Evolutionary conservation across 1,284 basidiomycete genomes (phyloP).

Genomic region (Kalmanozyma brasiliensis): DNA sequence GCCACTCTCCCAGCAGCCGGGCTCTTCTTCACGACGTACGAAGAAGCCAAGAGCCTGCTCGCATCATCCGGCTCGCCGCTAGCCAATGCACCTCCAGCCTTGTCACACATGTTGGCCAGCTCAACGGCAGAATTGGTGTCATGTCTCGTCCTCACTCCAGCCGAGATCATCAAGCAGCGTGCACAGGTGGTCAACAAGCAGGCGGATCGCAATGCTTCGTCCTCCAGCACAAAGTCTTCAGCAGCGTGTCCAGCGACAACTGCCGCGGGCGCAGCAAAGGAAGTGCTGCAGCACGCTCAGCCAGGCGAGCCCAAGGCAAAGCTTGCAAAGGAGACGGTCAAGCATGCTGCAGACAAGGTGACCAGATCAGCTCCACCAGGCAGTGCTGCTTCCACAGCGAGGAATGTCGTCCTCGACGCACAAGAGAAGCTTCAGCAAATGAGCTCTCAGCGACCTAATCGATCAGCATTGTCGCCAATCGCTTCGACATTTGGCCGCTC

Average conservation of each 20-base stretch:
- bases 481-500: slow-evolving; percentile 40
- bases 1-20: slow-evolving; percentile 87
- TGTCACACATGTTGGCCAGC: slow-evolving; percentile 49
- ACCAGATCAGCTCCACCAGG: slow-evolving; percentile 34
- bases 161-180: slow-evolving; percentile 62
- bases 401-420: slow-evolving; percentile 33
- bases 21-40: slow-evolving; percentile 61
- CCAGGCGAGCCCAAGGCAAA: slow-evolving; percentile 13
- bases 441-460: slow-evolving; percentile 4
- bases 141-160: slow-evolving; percentile 56
- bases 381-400: slow-evolving; percentile 37
- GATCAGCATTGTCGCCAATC: slow-evolving; percentile 19
- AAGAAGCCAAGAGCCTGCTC: slow-evolving; percentile 46
- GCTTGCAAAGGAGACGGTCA: slow-evolving; percentile 26
- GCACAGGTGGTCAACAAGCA: slow-evolving; percentile 57
- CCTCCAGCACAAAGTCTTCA: not conserved
- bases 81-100: slow-evolving; percentile 32
- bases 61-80: slow-evolving; percentile 41
- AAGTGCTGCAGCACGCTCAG: slow-evolving; percentile 14
- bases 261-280: slow-evolving; percentile 24
- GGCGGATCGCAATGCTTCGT: not conserved
- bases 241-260: slow-evolving; percentile 19
- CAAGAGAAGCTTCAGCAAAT: slow-evolving; percentile 19
- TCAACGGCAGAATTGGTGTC: slow-evolving; percentile 58
- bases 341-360: slow-evolving; percentile 33